Evolutionary conservation across 2,329 filamentous ascomycete genomes (phyloP), one percentile per base, ranked within the genome.

Genomic region (Colletotrichum sublineola): DNA sequence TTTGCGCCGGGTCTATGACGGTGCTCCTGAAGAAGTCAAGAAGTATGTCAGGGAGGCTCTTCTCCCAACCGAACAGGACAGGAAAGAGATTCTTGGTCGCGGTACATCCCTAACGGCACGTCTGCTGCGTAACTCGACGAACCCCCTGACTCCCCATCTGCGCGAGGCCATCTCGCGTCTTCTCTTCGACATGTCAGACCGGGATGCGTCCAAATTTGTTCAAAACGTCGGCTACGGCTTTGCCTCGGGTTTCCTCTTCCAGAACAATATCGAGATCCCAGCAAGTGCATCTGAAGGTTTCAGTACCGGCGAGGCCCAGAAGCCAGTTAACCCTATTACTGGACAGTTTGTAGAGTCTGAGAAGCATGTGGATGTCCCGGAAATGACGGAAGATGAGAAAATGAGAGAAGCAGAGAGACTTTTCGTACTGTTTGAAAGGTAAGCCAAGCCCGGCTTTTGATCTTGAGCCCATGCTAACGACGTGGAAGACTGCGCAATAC

Each of bases 221-320:
- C 88, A 93, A 63, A 98, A 98, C 76, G 94, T 99, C 15, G 96
- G 96, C 0, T 99, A 97, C 79, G 96, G 96, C 0, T 97, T 94
- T 78, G 96, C 96, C 0, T 94, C 95, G 0, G 96, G 96, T 0
- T 97, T 96, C 79, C 84, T 99, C 20, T 92, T 95, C 83, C 92
- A 93, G 74, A 93, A 96, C 74, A 94, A 96, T 67, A 90, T 98
- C 15, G 87, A 92, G 0, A 86, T 97, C 31, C 94, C 95, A 0
- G 86, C 91, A 71, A 91, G 87, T 67, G 89, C 91, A 1, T 83
- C 90, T 12, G 88, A 91, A 76, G 85, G 87, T 8, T 86, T 76
- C 66, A 80, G 77, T 73, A 78, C 80, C 62, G 76, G 81, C 18
- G 64, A 66, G 38, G 74, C 76, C 2, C 78, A 76, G 56, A 84